Conservation (phyloP, 1,284 basidiomycete genomes). For the Kwoniella shivajii region DNA sequence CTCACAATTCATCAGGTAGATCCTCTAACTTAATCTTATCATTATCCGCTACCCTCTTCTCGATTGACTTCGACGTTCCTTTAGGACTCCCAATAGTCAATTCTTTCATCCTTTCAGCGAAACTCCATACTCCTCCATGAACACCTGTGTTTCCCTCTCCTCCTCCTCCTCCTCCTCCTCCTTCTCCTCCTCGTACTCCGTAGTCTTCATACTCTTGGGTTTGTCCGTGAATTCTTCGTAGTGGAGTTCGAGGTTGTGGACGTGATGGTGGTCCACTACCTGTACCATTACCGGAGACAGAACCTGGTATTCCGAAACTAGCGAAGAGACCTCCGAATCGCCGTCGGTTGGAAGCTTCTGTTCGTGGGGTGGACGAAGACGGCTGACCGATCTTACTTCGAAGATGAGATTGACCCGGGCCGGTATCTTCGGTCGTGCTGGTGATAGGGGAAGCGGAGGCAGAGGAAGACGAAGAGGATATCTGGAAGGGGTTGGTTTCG, state of each 20-base stretch:
- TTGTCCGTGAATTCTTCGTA: no score
- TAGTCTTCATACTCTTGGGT: not conserved
- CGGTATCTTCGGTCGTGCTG: not conserved
- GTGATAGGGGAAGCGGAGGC: not conserved
- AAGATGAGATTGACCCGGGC: not conserved
- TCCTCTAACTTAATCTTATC: constrained; percentile 15
- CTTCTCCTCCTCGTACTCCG: not conserved
- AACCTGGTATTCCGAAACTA: constrained; percentile 3
- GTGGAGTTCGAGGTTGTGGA: not conserved
- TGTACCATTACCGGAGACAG: constrained; percentile 2
- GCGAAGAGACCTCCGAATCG: constrained; percentile 28
- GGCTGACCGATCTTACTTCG: constrained; percentile 22
- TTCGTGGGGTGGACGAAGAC: constrained; percentile 31
- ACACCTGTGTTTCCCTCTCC: not conserved
- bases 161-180: not conserved
- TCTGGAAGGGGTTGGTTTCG: not conserved
- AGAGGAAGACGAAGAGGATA: not conserved
- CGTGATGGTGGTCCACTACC: not conserved
- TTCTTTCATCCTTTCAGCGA: constrained; percentile 11
- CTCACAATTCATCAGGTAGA: constrained; percentile 46
- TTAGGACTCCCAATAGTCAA: constrained; percentile 5
- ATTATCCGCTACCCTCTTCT: not conserved
- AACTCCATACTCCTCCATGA: constrained; percentile 5
- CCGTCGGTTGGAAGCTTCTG: constrained; percentile 22
- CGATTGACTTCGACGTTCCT: constrained; percentile 1